Percentiles rank a stretch among this genome's conserved stretches.
Evolutionary conservation across 2,329 filamentous ascomycete genomes (phyloP).

Genomic region (Aciculosporium take): DNA sequence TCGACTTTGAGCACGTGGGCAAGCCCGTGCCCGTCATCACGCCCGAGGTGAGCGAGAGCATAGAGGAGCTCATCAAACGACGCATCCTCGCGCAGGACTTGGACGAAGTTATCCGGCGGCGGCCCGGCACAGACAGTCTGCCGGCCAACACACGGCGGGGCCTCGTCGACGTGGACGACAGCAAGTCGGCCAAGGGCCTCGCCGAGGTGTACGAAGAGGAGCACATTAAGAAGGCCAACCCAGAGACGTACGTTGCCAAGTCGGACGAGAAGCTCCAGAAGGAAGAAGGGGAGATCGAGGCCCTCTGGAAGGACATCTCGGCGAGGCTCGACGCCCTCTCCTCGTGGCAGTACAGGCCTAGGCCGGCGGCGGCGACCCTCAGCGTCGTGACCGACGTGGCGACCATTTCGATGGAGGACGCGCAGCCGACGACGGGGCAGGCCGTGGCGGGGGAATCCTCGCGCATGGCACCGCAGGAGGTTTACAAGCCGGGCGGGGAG

Average conservation of each 20-base stretch:
- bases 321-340: slow-evolving; percentile 75
- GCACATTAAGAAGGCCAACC: slow-evolving; percentile 63
- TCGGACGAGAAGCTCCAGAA: slow-evolving; percentile 69
- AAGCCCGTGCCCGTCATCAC: slow-evolving; percentile 94
- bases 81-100: slow-evolving; percentile 84
- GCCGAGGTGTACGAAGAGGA: slow-evolving; percentile 93
- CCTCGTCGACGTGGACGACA: slow-evolving; percentile 70
- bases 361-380: slow-evolving; percentile 64
- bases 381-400: slow-evolving; percentile 82
- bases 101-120: slow-evolving; percentile 73
- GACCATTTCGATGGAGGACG: slow-evolving; percentile 90
- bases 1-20: slow-evolving; percentile 89
- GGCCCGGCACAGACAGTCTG: slow-evolving; percentile 57
- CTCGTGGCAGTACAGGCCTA: slow-evolving; percentile 92
- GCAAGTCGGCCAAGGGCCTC: slow-evolving; percentile 72
- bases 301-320: slow-evolving; percentile 69
- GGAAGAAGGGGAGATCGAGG: slow-evolving; percentile 71
- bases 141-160: slow-evolving; percentile 51
- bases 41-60: slow-evolving; percentile 74
- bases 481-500: slow-evolving; percentile 70
- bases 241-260: slow-evolving; percentile 63
- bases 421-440: slow-evolving; percentile 68
- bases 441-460: slow-evolving; percentile 54
- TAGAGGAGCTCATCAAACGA: slow-evolving; percentile 87
- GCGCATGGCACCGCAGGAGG: slow-evolving; percentile 82